Conservation (phyloP, 345 rosid genomes). For the Eucalyptus erythrocorys region DNA sequence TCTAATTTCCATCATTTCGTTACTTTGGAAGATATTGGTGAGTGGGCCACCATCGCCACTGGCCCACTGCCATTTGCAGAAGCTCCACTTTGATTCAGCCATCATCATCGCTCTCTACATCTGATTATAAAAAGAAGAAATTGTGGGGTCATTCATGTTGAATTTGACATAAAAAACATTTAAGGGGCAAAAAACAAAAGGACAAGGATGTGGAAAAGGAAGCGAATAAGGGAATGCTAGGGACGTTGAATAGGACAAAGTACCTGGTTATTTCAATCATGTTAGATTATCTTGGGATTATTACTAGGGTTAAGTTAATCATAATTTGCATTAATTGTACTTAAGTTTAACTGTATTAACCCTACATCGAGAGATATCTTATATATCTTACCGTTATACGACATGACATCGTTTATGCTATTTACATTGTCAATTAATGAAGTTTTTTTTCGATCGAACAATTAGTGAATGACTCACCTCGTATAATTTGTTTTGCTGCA, state of each 20-base stretch:
- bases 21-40: background rate
- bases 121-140: background rate
- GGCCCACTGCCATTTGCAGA: background rate
- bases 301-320: background rate
- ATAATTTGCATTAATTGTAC: background rate
- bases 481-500: background rate
- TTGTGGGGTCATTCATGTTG: background rate
- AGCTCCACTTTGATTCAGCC: background rate
- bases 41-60: background rate
- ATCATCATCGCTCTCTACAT: background rate
- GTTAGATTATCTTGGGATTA: background rate
- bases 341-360: background rate
- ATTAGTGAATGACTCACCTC: background rate
- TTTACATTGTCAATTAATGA: too few relatives aligned
- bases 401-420: background rate
- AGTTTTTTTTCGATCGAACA: too few relatives aligned
- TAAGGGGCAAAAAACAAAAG: background rate
- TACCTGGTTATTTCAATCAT: background rate
- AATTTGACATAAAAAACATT: background rate
- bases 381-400: rapidly evolving
- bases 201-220: background rate
- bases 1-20: background rate
- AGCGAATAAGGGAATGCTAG: background rate
- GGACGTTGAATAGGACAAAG: background rate
- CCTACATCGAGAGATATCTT: background rate